phyloP scores from a whole-genome alignment of 805 yeast species.

The Candida quercuum region DNA sequence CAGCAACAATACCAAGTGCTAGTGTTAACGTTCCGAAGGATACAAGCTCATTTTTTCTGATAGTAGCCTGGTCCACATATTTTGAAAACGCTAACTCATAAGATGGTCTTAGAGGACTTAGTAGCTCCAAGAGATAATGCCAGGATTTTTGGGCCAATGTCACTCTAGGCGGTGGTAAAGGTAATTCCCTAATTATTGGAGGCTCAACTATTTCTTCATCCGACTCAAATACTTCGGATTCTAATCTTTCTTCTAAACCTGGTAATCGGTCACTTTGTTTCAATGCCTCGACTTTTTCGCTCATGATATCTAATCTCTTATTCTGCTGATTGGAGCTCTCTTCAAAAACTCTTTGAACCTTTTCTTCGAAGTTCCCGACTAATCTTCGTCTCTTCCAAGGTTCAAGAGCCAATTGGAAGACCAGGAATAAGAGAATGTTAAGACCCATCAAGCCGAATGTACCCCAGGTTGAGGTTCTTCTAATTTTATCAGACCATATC shows the following conservation, averaged over 20 bases:
- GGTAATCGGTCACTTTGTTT: slow-evolving; percentile 16
- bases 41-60: slow-evolving; percentile 3
- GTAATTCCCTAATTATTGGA: slow-evolving; percentile 13
- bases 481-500: slow-evolving; percentile 94
- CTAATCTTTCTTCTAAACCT: slow-evolving; percentile 11
- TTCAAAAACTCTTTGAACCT: slow-evolving; percentile 54
- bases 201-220: slow-evolving; percentile 13
- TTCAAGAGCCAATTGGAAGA: slow-evolving; percentile 84
- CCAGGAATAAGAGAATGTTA: slow-evolving; percentile 68
- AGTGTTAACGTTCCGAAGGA: slow-evolving; percentile 5
- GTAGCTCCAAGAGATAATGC: not conserved
- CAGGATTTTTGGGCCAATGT: not conserved
- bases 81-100: slow-evolving; percentile 8
- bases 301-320: slow-evolving; percentile 24
- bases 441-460: slow-evolving; percentile 86
- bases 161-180: slow-evolving; percentile 6
- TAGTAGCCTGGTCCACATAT: not conserved
- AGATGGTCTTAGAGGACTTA: slow-evolving; percentile 10
- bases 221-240: slow-evolving; percentile 17
- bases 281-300: slow-evolving; percentile 19
- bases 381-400: slow-evolving; percentile 88
- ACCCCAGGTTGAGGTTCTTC: slow-evolving; percentile 96
- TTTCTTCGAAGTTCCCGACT: slow-evolving; percentile 78
- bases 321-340: slow-evolving; percentile 27
- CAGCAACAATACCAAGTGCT: slow-evolving; percentile 6